Evolutionary conservation across 208 protist genomes (phyloP), one percentile per base, ranked within the genome.

Genomic region (Lotmaria passim): DNA sequence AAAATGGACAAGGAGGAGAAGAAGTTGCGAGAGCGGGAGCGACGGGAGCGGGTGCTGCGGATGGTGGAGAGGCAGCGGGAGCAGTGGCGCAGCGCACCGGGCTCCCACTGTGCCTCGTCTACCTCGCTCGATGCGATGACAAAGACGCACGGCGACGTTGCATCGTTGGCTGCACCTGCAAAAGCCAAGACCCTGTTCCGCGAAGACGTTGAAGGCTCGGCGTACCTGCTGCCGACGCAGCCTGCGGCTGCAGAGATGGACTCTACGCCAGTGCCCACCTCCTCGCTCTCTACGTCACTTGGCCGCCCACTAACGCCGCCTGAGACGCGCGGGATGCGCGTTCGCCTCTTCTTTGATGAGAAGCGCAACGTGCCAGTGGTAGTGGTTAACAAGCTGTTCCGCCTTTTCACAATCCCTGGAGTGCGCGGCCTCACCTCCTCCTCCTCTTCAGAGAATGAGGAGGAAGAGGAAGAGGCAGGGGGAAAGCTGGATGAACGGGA

Each of bases 331-430:
- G 83, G 80, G 2, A 83, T 83, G 78, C 83, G 83, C 7, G 79
- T 85, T 26, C 63, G 79, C 46, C 52, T 89, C 33, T 84, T 76
- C 76, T 89, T 83, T 53, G 65, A 83, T 26, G 57, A 73, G 19
- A 52, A 59, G 51, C 77, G 77, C 36, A 83, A 83, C 46, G 62
- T 72, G 5, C 83, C 83, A 8, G 44, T 84, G 51, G 67, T 89
- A 31, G 79, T 79, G 28, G 80, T 89, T 28, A 82, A 79, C 62
- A 89, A 89, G 58, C 68, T 89, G 46, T 89, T 89, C 47, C 79
- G 83, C 15, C 69, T 89, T 28, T 83, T 82, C 50, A 73, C 69
- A 2, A 48, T 85, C 31, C 80, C 82, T 0, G 74, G 78, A 0
- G 19, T 82, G 48, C 51, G 62, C 8, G 44, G 59, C 38, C 43